Base-by-base conservation (phyloP, 129 eudicot genomes). In the Deinandra increscens region DNA sequence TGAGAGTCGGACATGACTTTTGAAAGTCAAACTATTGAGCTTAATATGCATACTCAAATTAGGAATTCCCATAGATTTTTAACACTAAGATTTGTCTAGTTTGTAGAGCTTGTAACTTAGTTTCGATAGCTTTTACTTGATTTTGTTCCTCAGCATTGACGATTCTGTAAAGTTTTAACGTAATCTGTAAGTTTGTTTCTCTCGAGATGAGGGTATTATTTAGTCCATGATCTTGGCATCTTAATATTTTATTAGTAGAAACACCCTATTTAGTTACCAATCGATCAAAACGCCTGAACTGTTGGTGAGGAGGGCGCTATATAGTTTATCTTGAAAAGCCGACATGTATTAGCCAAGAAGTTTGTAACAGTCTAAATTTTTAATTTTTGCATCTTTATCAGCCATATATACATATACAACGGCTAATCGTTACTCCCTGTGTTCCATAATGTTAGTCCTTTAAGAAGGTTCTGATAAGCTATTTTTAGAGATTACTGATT, bases 11-110 rank as follows among this genome's bases (percentile, higher is more conserved):
- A 51, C 63, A 7, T 69, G 17, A 53, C 37, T 12, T 54, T 38
- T 18, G 74, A 69, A 69, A 69, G 74, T 69, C 64, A 38, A 36
- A 51, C 20, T 20, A 8, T 43, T 44, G 19, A 29, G 44, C 70
- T 65, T 44, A 23, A 26, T 22, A 49, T 65, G 4, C 59, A 46
- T 66, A 33, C 44, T 62, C 38, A 9, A 38, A 42, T 22, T 37
- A 17, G 11, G 48, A 68, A 68, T 0, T 67, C 19, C 3, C 37
- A 3, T 38, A 33, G 34, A 5, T 68, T 60, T 67, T 67, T 31
- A 15, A 67, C 44, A 22, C 56, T 9, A 41, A 29, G 5, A n/a
- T n/a, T n/a, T n/a, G 9, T 23, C 58, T 70, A 15, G 33, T 42
- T 45, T 10, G 43, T 22, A n/a, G 76, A 59, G 46, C n/a, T 31